phyloP scores from a whole-genome alignment of 495 filamentous ascomycete genomes.

The Platismatia glauca region DNA sequence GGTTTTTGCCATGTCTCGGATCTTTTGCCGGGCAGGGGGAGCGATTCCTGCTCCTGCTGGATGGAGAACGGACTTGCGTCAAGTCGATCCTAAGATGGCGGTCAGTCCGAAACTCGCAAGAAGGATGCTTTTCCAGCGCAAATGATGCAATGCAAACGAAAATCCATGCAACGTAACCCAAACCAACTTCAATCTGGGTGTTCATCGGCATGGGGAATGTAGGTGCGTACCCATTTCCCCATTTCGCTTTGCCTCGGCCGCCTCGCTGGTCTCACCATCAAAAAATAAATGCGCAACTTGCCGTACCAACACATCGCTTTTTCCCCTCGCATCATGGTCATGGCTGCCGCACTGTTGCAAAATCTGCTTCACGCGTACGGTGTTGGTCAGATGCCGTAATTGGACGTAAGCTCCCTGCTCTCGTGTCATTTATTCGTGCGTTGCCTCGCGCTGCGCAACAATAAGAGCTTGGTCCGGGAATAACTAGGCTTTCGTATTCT shows the following conservation, averaged over 20 bases:
- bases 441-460: constrained; percentile 2
- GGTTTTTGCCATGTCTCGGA: not conserved
- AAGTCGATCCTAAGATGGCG: not conserved
- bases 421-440: not conserved
- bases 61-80: not conserved
- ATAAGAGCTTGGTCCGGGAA: not conserved
- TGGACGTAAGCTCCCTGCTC: not conserved
- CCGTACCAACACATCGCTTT: constrained; percentile 5
- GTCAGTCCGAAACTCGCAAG: not conserved
- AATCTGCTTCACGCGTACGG: not conserved
- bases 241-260: constrained; percentile 13
- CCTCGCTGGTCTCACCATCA: constrained; percentile 14
- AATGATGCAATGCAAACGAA: constrained; percentile 1
- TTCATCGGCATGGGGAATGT: not conserved
- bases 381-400: constrained; percentile 5
- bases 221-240: not conserved
- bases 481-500: not conserved
- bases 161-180: not conserved
- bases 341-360: constrained; percentile 5
- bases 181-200: no score
- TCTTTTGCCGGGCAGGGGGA: not conserved
- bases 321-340: constrained; percentile 3
- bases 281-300: constrained; percentile 11
- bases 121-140: constrained; percentile 1
- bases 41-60: not conserved